Conservation (phyloP, 805 yeast genomes). For the Kregervanrija pseudodelftensis region DNA sequence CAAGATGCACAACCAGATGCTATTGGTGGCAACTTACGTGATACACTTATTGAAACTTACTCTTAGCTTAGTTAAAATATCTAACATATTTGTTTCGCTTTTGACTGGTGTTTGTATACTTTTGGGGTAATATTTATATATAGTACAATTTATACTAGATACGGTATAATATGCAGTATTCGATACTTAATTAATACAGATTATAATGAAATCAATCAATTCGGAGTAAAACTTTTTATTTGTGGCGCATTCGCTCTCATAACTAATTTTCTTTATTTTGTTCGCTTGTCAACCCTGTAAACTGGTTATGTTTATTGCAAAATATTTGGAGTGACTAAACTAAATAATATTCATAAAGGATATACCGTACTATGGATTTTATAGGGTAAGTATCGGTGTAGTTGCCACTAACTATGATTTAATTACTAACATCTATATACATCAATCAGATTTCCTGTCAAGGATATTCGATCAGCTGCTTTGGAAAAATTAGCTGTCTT, state of each 20-base stretch:
- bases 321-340: too few relatives aligned
- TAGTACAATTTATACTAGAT: too few relatives aligned
- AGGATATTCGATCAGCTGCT: slow-evolving; percentile 30
- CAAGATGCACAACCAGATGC: slow-evolving; percentile 89
- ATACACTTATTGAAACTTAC: slow-evolving; percentile 87
- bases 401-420: background rate
- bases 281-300: too few relatives aligned
- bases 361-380: slow-evolving; percentile 12
- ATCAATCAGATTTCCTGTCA: slow-evolving; percentile 28
- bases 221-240: too few relatives aligned
- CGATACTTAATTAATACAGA: too few relatives aligned
- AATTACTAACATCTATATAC: background rate
- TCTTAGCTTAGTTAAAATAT: slow-evolving; percentile 34
- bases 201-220: too few relatives aligned
- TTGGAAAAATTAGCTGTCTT: slow-evolving; percentile 29
- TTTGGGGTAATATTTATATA: too few relatives aligned
- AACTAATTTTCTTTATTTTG: too few relatives aligned
- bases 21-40: slow-evolving; percentile 79
- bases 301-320: too few relatives aligned
- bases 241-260: too few relatives aligned
- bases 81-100: slow-evolving; percentile 1
- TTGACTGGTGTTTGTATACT: too few relatives aligned
- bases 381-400: slow-evolving; percentile 13
- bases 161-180: too few relatives aligned
- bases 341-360: background rate